Evolutionary conservation across 2,329 filamentous ascomycete species (phyloP).

Genomic region (Paracamarosporium sp.): DNA sequence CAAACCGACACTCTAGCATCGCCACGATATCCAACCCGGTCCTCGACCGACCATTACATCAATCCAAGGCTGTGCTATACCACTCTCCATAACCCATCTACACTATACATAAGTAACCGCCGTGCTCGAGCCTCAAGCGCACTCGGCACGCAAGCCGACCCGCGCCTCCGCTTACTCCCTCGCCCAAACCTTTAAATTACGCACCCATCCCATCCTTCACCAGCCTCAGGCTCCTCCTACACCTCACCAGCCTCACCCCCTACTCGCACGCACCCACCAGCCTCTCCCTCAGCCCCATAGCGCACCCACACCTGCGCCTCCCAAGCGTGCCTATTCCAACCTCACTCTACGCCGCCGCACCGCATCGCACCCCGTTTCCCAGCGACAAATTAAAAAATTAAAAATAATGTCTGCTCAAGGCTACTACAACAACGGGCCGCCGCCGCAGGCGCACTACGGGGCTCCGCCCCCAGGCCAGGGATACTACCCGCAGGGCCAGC

Average conservation of each 20-base stretch:
- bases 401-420: conserved; percentile 17
- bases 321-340: conserved; percentile 18
- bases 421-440: conserved; percentile 21
- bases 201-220: neutral
- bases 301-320: neutral
- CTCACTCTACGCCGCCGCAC: conserved; percentile 20
- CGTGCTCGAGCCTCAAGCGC: neutral
- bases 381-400: too few relatives aligned
- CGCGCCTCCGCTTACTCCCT: neutral
- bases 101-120: neutral
- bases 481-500: conserved; percentile 33
- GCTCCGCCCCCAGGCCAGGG: conserved; percentile 26
- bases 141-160: conserved; percentile 3
- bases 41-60: too few relatives aligned
- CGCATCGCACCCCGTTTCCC: too few relatives aligned
- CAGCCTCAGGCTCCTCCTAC: conserved; percentile 2
- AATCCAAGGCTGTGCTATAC: neutral
- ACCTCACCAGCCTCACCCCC: conserved; percentile 3
- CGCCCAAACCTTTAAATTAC: neutral
- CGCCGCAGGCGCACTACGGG: conserved; percentile 20
- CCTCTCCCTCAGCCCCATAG: neutral
- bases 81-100: too few relatives aligned
- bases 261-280: too few relatives aligned
- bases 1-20: neutral
- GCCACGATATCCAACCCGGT: neutral